Base-by-base conservation (phyloP, 495 filamentous ascomycete species). In the Trypethelium eluteriae region DNA sequence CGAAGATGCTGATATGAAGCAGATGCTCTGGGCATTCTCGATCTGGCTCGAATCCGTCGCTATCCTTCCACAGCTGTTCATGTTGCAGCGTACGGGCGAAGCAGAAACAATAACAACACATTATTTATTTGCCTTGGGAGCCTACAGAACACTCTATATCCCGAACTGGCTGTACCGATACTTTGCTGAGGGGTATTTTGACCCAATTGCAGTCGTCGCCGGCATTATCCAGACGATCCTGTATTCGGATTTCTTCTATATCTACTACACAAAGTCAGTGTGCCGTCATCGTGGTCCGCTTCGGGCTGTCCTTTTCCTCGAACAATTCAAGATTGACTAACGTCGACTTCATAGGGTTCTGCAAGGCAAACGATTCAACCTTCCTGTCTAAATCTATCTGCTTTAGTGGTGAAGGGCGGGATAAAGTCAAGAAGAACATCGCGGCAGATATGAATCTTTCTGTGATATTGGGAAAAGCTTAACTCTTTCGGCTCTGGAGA, bases 201-300 rank as follows among this genome's bases (percentile, higher is more conserved):
- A 97, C 76, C 84, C 84, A 62, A 92, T 96, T 70, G 87, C 93
- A 2, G 86, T 95, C 53, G 67, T 92, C 46, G 94, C 94, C 9
- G 94, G 94, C 10, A 83, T 96, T 38, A 80, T 96, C 67, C 94
- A 98, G 82, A 98, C 94, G 25, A 76, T 98, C 38, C 82, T 98
- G 63, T 98, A 98, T 79, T 96, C 91, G 64, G 94, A 98, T 79
- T 98, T 98, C 81, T 98, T 98, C 82, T 98, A 91, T 82, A 96
- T 98, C 69, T 98, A 98, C 78, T 98, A 96, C 76, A 96, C 88
- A 53, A 96, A 95, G 88, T 90, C 77, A 77, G 85, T 74, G 64
- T 49, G 38, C n/a, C 47, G 6, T 3, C 11, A 38, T 12, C 32
- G 36, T 18, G 35, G n/a, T 32, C 34, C 46, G 44, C 32, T 32